Base-by-base conservation (phyloP, 495 filamentous ascomycete species). In the Penicillium longicatenatum region DNA sequence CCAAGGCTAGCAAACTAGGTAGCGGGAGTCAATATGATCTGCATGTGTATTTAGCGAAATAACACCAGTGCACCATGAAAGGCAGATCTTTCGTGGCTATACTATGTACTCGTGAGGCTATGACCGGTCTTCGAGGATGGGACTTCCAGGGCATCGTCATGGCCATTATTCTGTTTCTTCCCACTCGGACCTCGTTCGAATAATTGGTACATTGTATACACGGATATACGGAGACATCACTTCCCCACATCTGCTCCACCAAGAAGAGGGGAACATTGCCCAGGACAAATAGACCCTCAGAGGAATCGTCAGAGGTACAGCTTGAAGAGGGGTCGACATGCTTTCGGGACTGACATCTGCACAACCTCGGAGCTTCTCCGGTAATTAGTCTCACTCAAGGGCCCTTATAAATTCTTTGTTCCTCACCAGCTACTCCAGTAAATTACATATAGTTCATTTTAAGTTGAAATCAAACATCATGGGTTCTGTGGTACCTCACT, bases 241-340 rank as follows among this genome's bases (percentile, higher is more conserved):
- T 48, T 50, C 48, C 30, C 48, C 48, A 49, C 46, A 26, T 49
- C 24, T 22, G 20, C 46, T 29, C 16, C 12, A 50, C 26, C 22
- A 20, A 11, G 16, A 31, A 50, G 30, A 9, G 16, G 48, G 48
- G 48, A 35, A 50, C 16, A 10, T 17, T 19, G 26, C 29, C 12
- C 4, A 14, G 31, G 31, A 11, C 31, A 33, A 33, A 33, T 12
- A 8, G 12, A 35, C 9, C 11, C 31, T 12, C 9, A 4, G 10
- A 35, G 31, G 10, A 12, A 4, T 3, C 4, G 10, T 35, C 31
- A 35, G 31, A 35, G 2, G 10, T 9, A 35, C 31, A 35, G 9
- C 31, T 12, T 35, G 31, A 37, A 50, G 48, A 50, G 48, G 48
- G 48, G 48, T 17, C 21, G 17, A 4, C 48, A 35, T 11, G 9